Evolutionary conservation across 768 basidiomycete genomes (phyloP), one percentile per base, ranked within the genome.

Genomic region (Cyclocybe aegerita): DNA sequence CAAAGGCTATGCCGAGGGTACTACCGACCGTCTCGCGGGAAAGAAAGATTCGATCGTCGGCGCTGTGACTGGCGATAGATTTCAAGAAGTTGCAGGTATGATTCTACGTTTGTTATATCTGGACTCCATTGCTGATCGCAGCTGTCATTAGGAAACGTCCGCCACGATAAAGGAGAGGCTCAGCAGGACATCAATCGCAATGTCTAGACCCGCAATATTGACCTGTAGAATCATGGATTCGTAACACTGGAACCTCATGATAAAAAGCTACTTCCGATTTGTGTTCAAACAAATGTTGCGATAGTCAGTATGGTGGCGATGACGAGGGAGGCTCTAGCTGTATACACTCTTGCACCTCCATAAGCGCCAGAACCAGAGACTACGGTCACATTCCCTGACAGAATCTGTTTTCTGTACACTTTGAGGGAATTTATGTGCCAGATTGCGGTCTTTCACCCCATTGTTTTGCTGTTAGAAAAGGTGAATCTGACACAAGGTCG

Each of bases 391-490:
- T 51, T 60, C 2, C 59, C 52, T 23, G 49, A 29, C 12, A 60
- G 36, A 7, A 54, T 40, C 57, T 80, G 78, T 59, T 83, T 82
- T 53, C 74, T 75, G 67, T 88, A 92, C n/a, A 90, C 83, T 62
- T 88, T 86, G 44, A 92, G 73, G 8, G 73, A 82, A 61, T 91
- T 92, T 64, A 92, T 91, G 52, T 75, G 81, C 90, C 90, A 92
- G 0, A 83, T 81, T 2, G 90, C 87, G 62, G 90, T 90, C 89
- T 90, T 52, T 33, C 17, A 50, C 14, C 11, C 30, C 23, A 23
- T 23, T 23, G 23, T 23, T 39, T 36, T 14, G 34, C 46, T 34
- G 36, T 49, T 8, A 44, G 40, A 35, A 10, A 34, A 29, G 33
- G 30, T 12, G 36, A 35, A 23, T 23, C 2, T 17, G 14, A 48